Base-by-base conservation (phyloP, 169 alveolate genomes). In the Eimeria maxima region DNA sequence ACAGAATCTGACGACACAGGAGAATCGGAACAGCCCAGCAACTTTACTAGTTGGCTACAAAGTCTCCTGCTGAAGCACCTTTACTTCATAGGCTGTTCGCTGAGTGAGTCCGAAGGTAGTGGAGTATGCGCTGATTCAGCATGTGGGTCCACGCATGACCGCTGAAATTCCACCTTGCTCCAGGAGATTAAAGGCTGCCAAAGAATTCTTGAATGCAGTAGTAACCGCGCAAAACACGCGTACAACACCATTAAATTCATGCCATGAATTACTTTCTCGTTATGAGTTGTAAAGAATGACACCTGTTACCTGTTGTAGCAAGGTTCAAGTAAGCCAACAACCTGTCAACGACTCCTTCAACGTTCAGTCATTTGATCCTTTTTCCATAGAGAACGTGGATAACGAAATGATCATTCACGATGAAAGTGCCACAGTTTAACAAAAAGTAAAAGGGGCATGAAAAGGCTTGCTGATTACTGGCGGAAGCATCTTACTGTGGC, bases 11-110 rank as follows among this genome's bases (percentile, higher is more conserved):
- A 78, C 67, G n/a, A 42, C 13, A 38, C 47, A 44, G 55, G 55
- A 84, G 78, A 50, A 29, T 53, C 71, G 29, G 57, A 50, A 38
- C 50, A 45, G 33, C n/a, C 78, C n/a, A 45, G 22, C 33, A 63
- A 18, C 33, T 84, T 84, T 55, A 33, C 29, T 13, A 57, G 29
- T 20, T 84, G 92, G 92, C 55, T 84, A 44, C 71, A 76, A 57
- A 57, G 74, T 63, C 38, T 78, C 53, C 47, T 78, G 44, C 88
- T 47, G 45, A 44, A 78, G 44, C 88, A 47, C 47, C n/a, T 78
- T 63, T 16, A 45, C 5, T 18, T 24, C 47, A 4, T 47, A 78
- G 88, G 88, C 69, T 78, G 88, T 27, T n/a, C 44, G 47, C 67
- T 78, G 47, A 78, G 44, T n/a, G 88, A 78, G 88, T 13, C 33